Evolutionary conservation across 2,329 filamentous ascomycete genomes (phyloP), one percentile per base, ranked within the genome.

Genomic region (Cordyceps militaris): DNA sequence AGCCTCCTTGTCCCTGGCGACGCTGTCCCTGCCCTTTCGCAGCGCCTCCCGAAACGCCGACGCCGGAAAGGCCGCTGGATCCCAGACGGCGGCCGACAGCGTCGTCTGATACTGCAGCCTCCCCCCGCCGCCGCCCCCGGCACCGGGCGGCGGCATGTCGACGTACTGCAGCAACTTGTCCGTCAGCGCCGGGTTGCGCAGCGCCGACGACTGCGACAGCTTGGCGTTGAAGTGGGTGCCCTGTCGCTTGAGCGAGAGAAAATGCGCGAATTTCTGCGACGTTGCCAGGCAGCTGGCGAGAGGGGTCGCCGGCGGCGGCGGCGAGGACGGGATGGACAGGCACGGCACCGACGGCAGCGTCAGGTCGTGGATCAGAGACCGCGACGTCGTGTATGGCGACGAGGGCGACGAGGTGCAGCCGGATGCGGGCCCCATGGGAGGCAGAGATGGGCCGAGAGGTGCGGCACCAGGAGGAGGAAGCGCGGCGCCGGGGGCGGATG

Each of bases 211-310:
- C 58, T 79, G 78, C 36, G 87, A 82, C 9, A 94, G 75, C 61
- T 87, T 85, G 64, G 84, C 77, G 69, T 94, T 92, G 77, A 93
- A 93, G 71, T 94, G 89, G 16, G 85, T 78, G 4, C 86, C 86
- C 61, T 86, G 83, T 66, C 83, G 84, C 73, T 94, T 94, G n/a
- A 93, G 78, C 47, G 83, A 78, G 0, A 93, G 79, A 63, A 94
- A 93, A 59, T 84, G 83, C 61, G 83, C 79, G 64, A 93, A 87
- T 65, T 90, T 91, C 63, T 81, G 79, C 52, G 80, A 85, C 13
- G 84, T 71, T 43, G 72, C 63, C n/a, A n/a, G 34, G 76, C 73
- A 1, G 34, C 34, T 13, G 11, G 82, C 82, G 2, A 82, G 81
- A 21, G 82, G 82, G 0, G 86, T 84, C 1, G 89, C 88, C 3